Evolutionary conservation across 202 grass and related monocot species (phyloP), one percentile per base, ranked within the genome.

Genomic region (Setaria viridis): DNA sequence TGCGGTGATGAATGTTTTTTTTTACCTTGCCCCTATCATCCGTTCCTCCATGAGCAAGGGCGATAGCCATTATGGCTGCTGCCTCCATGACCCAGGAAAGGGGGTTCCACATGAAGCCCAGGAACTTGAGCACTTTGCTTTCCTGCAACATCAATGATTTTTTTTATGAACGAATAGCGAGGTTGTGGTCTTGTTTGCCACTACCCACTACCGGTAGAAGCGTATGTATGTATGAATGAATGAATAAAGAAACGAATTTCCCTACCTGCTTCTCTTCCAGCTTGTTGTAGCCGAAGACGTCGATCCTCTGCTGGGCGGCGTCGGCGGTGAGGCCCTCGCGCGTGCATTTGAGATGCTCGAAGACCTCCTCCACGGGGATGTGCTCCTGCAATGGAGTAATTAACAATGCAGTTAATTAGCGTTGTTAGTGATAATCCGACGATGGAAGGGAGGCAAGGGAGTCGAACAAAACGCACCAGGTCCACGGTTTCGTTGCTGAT

Each of bases 401-500:
- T 3, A 39, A 39, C 17, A 42, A 68, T 10, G 39, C 17, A 69
- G 42, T 25, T 25, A 25, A 25, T 25, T 25, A 37, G 37, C 8
- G 4, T 21, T 45, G 41, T 70, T 13, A 48, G 4, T 48, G 25
- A 19, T 34, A 69, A 69, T 69, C 20, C 21, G 67, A 25, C 5
- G 17, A 11, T 3, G 25, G 29, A 30, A 6, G 45, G 17, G 19
- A 68, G 17, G 2, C 4, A 19, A 15, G 15, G 68, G 11, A 42
- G 67, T 11, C 7, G 2, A 20, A 7, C 21, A 45, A 41, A 51
- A 62, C 62, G 46, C n/a, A 97, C 94, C 53, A 97, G 86, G 67
- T 97, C 90, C 33, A 94, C 86, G 54, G 87, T 91, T 80, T 97
- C 94, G 45, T 94, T 91, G 84, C 79, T 94, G 58, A 94, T 89